Evolutionary conservation across 2,329 filamentous ascomycete genomes (phyloP).

Genomic region (Apiospora koreana): DNA sequence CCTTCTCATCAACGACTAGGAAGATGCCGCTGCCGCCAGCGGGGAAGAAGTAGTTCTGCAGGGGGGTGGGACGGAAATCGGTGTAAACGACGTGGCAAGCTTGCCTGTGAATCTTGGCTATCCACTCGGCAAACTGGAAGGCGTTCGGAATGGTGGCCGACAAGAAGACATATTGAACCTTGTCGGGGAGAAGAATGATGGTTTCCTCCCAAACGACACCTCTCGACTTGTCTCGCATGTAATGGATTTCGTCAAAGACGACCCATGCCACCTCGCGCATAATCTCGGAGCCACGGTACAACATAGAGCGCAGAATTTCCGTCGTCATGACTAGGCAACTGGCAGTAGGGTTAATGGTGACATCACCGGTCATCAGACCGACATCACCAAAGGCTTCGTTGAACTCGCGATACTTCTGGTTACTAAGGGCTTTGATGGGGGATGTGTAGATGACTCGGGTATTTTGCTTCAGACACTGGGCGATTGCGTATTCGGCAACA

Average conservation of each 20-base stretch:
- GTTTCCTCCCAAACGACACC: constrained; percentile 99
- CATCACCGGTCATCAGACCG: constrained; percentile 97
- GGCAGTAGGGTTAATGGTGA: constrained; percentile 97
- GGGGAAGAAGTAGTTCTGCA: constrained; percentile 98
- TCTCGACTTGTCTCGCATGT: constrained; percentile 90
- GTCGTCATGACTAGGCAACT: constrained; percentile 99
- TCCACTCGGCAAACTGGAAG: constrained; percentile 99
- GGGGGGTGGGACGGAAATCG: constrained; percentile 92
- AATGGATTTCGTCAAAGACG: constrained; percentile 97
- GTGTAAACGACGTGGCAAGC: constrained; percentile 99
- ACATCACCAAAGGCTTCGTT: constrained; percentile 94
- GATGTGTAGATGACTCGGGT: constrained; percentile 99
- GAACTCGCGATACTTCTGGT: constrained; percentile 98
- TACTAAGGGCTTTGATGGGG: constrained; percentile 97
- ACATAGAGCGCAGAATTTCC: constrained; percentile 97
- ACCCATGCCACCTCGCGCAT: constrained; percentile 99
- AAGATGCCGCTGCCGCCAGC: constrained; percentile 90
- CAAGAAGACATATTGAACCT: constrained; percentile 97
- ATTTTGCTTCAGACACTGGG: constrained; percentile 94
- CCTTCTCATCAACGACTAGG: constrained; percentile 94
- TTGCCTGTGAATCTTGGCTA: constrained; percentile 95
- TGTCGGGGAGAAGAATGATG: constrained; percentile 95
- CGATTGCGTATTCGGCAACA: constrained; percentile 96
- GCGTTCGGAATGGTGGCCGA: constrained; percentile 98
- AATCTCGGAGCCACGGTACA: constrained; percentile 97